Percentiles rank a stretch among this genome's conserved stretches.
Conservation (phyloP, 1,284 basidiomycete species). For the Vanrija humicola region DNA sequence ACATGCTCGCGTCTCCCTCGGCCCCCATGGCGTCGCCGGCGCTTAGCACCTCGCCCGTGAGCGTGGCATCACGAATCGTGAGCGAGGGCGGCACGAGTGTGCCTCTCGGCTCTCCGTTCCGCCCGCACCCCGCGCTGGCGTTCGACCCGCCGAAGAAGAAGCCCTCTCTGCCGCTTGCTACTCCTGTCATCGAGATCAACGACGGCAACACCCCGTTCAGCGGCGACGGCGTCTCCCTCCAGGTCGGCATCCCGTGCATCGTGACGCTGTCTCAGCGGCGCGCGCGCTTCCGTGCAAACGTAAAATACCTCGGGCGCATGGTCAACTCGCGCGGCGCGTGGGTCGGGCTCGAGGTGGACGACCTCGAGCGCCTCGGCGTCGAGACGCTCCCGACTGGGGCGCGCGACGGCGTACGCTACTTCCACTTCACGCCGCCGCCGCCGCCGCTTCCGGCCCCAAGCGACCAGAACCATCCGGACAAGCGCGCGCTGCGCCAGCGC, state of each 20-base stretch:
- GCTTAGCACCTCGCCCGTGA: background rate
- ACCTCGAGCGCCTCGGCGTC: conserved; percentile 52
- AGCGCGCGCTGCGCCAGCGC: conserved; percentile 16
- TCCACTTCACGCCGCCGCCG: conserved; percentile 23
- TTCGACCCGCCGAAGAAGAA: conserved; percentile 41
- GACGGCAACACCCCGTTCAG: conserved; percentile 17
- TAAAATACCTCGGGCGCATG: conserved; percentile 81
- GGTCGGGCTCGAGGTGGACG: conserved; percentile 86
- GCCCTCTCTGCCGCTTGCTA: conserved; percentile 1
- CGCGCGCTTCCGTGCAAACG: conserved; percentile 77
- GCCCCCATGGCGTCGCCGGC: too few relatives aligned
- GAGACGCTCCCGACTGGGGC: conserved; percentile 25
- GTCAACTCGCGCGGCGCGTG: conserved; percentile 69
- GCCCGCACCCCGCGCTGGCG: conserved; percentile 46
- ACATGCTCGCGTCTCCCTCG: too few relatives aligned
- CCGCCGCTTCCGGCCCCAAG: background rate
- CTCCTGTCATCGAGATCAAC: conserved; percentile 13
- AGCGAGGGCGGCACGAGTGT: conserved; percentile 6
- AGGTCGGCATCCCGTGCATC: conserved; percentile 87
- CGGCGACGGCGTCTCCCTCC: conserved; percentile 63
- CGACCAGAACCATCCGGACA: background rate
- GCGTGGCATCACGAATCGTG: background rate
- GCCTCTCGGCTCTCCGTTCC: conserved; percentile 16
- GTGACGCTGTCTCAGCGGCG: conserved; percentile 64
- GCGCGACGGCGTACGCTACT: conserved; percentile 32